Conservation (phyloP, 208 protist genomes). For the Phytomonas serpens region DNA sequence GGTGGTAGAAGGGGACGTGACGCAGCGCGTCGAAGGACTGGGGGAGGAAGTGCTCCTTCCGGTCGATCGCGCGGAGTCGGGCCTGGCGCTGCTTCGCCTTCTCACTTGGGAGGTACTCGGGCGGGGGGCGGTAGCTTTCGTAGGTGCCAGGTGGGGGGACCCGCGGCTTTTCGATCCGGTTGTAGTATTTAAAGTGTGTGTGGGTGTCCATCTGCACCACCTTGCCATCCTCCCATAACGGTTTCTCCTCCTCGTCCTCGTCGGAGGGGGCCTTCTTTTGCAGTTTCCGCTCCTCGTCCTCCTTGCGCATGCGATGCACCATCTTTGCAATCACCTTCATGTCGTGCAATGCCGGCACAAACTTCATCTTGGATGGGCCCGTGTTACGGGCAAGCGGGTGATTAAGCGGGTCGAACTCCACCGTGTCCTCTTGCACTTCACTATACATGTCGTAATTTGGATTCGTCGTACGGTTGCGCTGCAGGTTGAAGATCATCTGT, state of each 20-base stretch:
- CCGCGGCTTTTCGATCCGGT: constrained; percentile 75
- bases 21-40: constrained; percentile 89
- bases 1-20: constrained; percentile 93
- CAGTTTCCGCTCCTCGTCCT: constrained; percentile 32
- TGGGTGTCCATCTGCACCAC: constrained; percentile 82
- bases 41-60: constrained; percentile 92
- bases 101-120: constrained; percentile 95
- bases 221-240: constrained; percentile 76
- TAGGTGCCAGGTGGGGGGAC: constrained; percentile 89
- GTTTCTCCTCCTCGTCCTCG: constrained; percentile 27
- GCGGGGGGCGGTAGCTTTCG: constrained; percentile 98
- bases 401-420: constrained; percentile 88
- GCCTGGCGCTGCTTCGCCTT: constrained; percentile 84
- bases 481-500: constrained; percentile 90
- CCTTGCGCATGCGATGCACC: constrained; percentile 64
- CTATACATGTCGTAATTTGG: constrained; percentile 86
- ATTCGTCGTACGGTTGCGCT: constrained; percentile 88
- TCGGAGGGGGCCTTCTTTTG: constrained; percentile 17
- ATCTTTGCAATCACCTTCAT: constrained; percentile 91
- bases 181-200: constrained; percentile 83
- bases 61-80: constrained; percentile 84
- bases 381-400: constrained; percentile 85
- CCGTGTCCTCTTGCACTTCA: constrained; percentile 70
- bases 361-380: constrained; percentile 77
- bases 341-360: constrained; percentile 77